phyloP scores from a whole-genome alignment of 1,139 yeast species.

The Blastobotrys proliferans region DNA sequence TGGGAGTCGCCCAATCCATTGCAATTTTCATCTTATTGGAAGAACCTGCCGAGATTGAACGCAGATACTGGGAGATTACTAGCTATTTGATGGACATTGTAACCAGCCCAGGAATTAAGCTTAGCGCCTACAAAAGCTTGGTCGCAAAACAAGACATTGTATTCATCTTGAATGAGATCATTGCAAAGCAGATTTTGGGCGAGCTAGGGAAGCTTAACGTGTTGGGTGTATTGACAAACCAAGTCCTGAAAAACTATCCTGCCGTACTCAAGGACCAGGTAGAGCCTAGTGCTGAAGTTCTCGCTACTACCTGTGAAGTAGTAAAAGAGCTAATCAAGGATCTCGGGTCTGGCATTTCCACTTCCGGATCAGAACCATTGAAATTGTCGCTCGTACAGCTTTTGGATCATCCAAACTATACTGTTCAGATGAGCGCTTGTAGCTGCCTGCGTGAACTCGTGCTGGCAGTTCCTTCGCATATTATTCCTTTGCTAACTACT shows the following conservation, averaged over 20 bases:
- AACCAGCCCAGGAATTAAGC: slow-evolving; percentile 20
- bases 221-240: slow-evolving; percentile 26
- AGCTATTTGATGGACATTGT: slow-evolving; percentile 24
- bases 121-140: slow-evolving; percentile 22
- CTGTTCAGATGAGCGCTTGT: slow-evolving; percentile 23
- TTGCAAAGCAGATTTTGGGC: slow-evolving; percentile 31
- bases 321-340: slow-evolving; percentile 26
- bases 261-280: slow-evolving; percentile 23
- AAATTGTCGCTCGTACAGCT: slow-evolving; percentile 22
- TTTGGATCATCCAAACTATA: slow-evolving; percentile 20
- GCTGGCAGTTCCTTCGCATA: slow-evolving; percentile 26
- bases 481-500: slow-evolving; percentile 26
- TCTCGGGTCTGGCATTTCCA: slow-evolving; percentile 34
- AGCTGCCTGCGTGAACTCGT: slow-evolving; percentile 24
- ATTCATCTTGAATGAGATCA: slow-evolving; percentile 29
- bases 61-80: slow-evolving; percentile 27
- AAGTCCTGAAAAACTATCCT: slow-evolving; percentile 30
- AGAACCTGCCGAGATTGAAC: slow-evolving; percentile 26
- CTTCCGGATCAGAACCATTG: slow-evolving; percentile 23
- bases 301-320: slow-evolving; percentile 28
- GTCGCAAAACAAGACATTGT: slow-evolving; percentile 29
- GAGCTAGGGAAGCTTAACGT: slow-evolving; percentile 34
- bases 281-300: slow-evolving; percentile 26
- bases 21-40: slow-evolving; percentile 24
- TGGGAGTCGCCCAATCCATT: slow-evolving; percentile 31